Percentiles rank a stretch among this genome's conserved stretches.
Evolutionary conservation across 2,329 filamentous ascomycete species (phyloP).

Genomic region (Anthostomella pinea): DNA sequence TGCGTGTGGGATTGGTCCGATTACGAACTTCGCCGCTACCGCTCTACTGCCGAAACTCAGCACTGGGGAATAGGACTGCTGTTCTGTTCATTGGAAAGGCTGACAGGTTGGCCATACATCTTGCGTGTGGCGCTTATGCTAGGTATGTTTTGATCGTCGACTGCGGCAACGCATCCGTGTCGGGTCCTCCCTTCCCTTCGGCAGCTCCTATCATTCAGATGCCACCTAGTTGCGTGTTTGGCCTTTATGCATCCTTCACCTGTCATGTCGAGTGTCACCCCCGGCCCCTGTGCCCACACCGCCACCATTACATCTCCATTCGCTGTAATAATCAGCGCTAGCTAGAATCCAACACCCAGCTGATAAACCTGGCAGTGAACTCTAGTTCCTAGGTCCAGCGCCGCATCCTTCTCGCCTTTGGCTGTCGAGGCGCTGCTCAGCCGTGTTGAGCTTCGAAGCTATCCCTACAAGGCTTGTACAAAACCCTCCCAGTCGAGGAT

Average conservation of each 20-base stretch:
- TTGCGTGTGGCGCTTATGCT: constrained; percentile 1
- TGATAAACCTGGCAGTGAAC: constrained; percentile 12
- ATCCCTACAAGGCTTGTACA: no score
- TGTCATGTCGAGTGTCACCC: background rate
- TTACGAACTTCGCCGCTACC: background rate
- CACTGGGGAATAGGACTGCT: background rate
- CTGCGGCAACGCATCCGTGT: constrained; percentile 12
- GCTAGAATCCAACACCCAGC: constrained; percentile 5
- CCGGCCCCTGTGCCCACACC: constrained; percentile 8
- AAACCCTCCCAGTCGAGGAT: no score
- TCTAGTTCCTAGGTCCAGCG: constrained; percentile 13
- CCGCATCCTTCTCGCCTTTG: constrained; percentile 18
- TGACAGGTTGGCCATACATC: background rate
- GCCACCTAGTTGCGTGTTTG: background rate
- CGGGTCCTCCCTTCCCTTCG: constrained; percentile 7
- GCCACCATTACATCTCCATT: constrained; percentile 7
- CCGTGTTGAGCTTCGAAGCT: no score
- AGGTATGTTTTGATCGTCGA: constrained; percentile 4
- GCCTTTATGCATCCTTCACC: background rate
- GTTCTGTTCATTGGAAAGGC: background rate
- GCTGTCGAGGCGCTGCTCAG: no score
- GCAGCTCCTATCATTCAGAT: constrained; percentile 11
- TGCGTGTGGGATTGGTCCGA: background rate
- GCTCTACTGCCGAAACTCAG: background rate
- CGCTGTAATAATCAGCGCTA: no score